These are phyloP conservation scores for Crithidia fasciculata DNA, from an alignment of 208 protist species.

Conservation along the genomic window DNA sequence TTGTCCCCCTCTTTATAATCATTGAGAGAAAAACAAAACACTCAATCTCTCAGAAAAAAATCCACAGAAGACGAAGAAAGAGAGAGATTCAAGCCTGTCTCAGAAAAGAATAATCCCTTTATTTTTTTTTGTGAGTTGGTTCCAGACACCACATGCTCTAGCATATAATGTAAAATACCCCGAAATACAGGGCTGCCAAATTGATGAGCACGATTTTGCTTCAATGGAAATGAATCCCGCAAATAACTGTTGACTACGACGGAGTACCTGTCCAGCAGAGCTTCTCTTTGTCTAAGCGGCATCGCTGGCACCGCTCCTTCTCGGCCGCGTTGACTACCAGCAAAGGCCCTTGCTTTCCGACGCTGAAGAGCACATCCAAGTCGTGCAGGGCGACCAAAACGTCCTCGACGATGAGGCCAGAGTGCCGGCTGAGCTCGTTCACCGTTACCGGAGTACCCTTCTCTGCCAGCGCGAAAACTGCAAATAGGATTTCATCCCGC, in stretches of 20 bases:
- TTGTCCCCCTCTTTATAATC: no score
- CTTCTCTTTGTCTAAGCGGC: conserved; percentile 28
- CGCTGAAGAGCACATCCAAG: conserved; percentile 54
- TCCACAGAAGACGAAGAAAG: no score
- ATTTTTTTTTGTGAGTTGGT: no score
- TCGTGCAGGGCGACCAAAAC: conserved; percentile 61
- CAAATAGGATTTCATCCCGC: conserved; percentile 60
- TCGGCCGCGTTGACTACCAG: conserved; percentile 31
- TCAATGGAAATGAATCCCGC: no score
- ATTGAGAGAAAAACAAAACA: no score
- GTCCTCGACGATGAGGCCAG: conserved; percentile 73
- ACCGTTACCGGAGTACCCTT: conserved; percentile 48
- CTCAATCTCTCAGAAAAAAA: no score
- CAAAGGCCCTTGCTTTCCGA: conserved; percentile 53
- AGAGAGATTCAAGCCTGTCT: no score
- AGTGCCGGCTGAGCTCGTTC: conserved; percentile 54
- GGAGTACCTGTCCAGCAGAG: conserved; percentile 38
- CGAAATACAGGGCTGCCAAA: no score
- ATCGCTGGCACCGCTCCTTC: neutral
- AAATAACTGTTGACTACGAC: neutral
- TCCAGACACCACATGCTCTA: no score
- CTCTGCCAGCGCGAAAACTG: conserved; percentile 49
- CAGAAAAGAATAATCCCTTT: no score
- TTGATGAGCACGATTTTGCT: no score
- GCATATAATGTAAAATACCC: no score